Evolutionary conservation across 179 eudicot species (phyloP).

Genomic region (Nepenthes alata): DNA sequence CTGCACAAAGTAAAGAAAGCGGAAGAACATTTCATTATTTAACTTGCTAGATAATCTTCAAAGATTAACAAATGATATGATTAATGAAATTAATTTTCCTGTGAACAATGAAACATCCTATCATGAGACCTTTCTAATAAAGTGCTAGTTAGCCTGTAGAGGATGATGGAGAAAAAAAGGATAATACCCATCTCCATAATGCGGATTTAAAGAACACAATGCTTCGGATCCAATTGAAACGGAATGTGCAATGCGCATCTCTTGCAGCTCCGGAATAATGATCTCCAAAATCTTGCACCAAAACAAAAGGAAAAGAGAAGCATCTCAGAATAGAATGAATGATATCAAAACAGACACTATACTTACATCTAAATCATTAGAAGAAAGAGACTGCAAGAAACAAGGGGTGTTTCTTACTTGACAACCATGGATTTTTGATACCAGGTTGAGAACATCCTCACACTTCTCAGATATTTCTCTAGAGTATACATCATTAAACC

Average conservation of each 20-base stretch:
- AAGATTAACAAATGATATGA: too few species aligned
- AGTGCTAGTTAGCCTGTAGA: neutral
- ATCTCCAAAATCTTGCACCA: constrained; percentile 50
- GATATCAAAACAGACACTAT: neutral
- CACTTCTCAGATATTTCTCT: constrained; percentile 72
- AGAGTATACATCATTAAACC: constrained; percentile 89
- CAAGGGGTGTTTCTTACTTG: constrained; percentile 26
- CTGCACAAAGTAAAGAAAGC: constrained; percentile 26
- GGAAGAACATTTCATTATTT: too few species aligned
- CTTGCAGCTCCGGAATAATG: constrained; percentile 68
- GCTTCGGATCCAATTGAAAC: constrained; percentile 91
- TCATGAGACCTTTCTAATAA: neutral
- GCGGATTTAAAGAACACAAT: constrained; percentile 42
- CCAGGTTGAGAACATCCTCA: constrained; percentile 48
- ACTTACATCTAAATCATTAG: neutral
- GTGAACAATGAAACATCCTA: neutral
- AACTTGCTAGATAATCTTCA: too few species aligned
- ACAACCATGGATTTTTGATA: constrained; percentile 53
- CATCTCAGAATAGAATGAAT: neutral
- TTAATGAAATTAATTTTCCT: too few species aligned
- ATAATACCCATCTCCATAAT: constrained; percentile 73
- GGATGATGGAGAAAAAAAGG: neutral
- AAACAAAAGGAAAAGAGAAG: constrained; percentile 5
- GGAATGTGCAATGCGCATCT: constrained; percentile 83
- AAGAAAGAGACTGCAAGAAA: neutral